Conservation (phyloP, 768 basidiomycete genomes). For the Leccinum arenicola region DNA sequence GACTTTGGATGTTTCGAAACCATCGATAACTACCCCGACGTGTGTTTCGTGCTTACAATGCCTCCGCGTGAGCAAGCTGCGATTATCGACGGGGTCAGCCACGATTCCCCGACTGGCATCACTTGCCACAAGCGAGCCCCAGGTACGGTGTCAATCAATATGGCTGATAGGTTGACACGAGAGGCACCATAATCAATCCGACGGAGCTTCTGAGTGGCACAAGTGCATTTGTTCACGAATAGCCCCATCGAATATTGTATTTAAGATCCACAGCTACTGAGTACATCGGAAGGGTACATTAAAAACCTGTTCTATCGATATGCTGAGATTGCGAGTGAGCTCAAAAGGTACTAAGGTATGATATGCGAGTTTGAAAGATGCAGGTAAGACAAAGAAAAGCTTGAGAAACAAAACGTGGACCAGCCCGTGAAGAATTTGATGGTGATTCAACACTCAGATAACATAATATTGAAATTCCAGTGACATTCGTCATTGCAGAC, state of each 20-base stretch:
- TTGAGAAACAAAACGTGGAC: conserved; percentile 14
- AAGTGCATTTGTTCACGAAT: conserved; percentile 7
- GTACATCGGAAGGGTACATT: conserved; percentile 27
- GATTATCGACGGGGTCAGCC: background rate
- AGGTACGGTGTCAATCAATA: background rate
- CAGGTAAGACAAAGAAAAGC: background rate
- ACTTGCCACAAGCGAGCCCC: background rate
- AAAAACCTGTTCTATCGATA: conserved; percentile 26
- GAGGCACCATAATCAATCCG: background rate
- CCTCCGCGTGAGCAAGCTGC: background rate
- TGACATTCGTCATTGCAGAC: conserved; percentile 3
- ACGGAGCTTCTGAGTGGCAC: background rate
- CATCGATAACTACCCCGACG: background rate
- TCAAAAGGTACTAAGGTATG: conserved; percentile 23
- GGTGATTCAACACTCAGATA: conserved; percentile 10
- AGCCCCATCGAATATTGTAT: conserved; percentile 16
- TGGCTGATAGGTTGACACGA: background rate
- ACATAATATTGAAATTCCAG: conserved; percentile 1
- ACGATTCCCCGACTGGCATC: background rate
- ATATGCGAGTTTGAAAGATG: conserved; percentile 17
- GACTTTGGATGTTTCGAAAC: background rate
- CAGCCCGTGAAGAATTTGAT: conserved; percentile 15
- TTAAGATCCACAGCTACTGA: conserved; percentile 18
- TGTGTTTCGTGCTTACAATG: background rate
- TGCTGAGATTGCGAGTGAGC: conserved; percentile 21